Base-by-base conservation (phyloP, 2,329 filamentous ascomycete species). In the Nemania diffusa region DNA sequence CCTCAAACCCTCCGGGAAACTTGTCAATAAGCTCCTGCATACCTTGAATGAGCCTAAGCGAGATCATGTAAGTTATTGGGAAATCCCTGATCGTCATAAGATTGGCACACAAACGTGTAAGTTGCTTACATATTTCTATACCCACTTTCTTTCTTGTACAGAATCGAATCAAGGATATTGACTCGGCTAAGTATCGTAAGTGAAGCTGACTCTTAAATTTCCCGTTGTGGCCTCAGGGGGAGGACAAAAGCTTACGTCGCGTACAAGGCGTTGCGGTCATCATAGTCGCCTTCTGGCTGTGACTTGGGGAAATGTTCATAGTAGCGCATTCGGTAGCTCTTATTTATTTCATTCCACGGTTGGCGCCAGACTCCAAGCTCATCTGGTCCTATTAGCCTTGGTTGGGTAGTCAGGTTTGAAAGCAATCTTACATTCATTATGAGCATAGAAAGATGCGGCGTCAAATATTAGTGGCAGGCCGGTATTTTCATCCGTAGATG, bases 401-500 rank as follows among this genome's bases (percentile, higher is more conserved):
- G 2, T 26, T 17, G 37, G 5, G 8, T 13, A 17, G 11, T 15
- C 9, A 40, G 5, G 17, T 17, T 40, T 13, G 37, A 13, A 13
- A 40, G 2, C 5, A 17, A 40, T 40, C 11, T 40, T 40, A 40
- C 37, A 40, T 40, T 40, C 37, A 17, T 40, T 40, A 17, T 40
- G 37, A 40, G 37, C 37, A 5, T 40, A 40, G 37, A 11, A 40
- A 17, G 5, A 40, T 15, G 37, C 37, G 8, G 37, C 37, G 11
- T 40, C 37, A 13, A 40, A 40, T 13, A 82, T 71, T 24, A 76
- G 62, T 8, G 77, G 64, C 0, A 77, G 57, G 0, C 73, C 75
- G 0, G 74, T 81, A 7, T 73, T 60, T 0, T 64, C 59, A 32
- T 77, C 74, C 5, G 75, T 77, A 0, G 78, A 79, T 1, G 75